Percentiles rank a stretch among this genome's conserved stretches.
Conservation (phyloP, 371 early-diverging fungal species). For the Mortierella polycephala region DNA sequence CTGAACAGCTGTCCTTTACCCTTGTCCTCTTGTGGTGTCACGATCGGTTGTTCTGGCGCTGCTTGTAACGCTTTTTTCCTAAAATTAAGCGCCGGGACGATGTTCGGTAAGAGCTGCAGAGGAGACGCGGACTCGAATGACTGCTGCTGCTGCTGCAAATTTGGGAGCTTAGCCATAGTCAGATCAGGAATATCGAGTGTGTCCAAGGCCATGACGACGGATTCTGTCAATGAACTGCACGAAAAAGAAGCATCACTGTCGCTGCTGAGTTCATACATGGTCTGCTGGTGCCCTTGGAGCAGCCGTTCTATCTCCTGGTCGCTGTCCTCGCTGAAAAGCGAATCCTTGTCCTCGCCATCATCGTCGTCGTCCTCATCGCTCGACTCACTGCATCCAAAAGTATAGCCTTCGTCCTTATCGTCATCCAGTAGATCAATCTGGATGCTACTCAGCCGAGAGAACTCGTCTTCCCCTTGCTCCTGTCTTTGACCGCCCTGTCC, state of each 20-base stretch:
- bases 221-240: conserved; percentile 25
- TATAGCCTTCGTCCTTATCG: conserved; percentile 12
- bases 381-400: conserved; percentile 4
- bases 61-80: neutral
- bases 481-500: neutral
- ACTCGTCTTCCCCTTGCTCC: neutral
- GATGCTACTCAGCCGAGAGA: conserved; percentile 31
- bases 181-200: conserved; percentile 44
- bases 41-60: too few species aligned
- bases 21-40: neutral
- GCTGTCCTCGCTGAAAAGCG: conserved; percentile 17
- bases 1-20: conserved; percentile 3
- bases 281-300: neutral
- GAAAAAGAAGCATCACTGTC: conserved; percentile 37
- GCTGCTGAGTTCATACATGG: conserved; percentile 36
- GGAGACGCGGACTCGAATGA: neutral
- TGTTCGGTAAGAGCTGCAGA: neutral
- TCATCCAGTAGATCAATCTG: conserved; percentile 21
- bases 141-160: neutral
- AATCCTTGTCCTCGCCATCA: conserved; percentile 10
- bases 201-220: conserved; percentile 40
- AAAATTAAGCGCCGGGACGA: too few species aligned
- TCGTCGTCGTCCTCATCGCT: conserved; percentile 10
- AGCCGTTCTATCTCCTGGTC: conserved; percentile 5
- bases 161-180: neutral